Percentiles rank a stretch among this genome's conserved stretches.
phyloP scores from a whole-genome alignment of 192 early-diverging fungal species.

The Backusella luteola region DNA sequence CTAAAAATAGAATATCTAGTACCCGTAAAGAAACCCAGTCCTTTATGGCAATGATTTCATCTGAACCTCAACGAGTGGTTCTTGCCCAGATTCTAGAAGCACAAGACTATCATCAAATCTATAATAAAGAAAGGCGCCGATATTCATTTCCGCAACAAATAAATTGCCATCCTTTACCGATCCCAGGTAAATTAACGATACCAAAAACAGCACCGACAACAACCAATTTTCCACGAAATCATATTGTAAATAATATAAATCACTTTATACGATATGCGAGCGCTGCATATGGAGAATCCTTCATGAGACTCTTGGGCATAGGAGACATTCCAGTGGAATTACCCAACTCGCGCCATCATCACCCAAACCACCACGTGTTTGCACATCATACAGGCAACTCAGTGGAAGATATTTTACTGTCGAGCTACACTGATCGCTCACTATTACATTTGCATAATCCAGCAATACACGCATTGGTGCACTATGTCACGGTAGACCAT shows the following conservation, averaged over 20 bases:
- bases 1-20: neutral
- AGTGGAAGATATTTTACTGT: slow-evolving; percentile 71
- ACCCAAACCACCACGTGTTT: slow-evolving; percentile 56
- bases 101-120: neutral
- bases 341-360: slow-evolving; percentile 24
- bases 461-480: slow-evolving; percentile 68
- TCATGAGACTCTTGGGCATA: slow-evolving; percentile 72
- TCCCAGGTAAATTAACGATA: slow-evolving; percentile 11
- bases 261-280: slow-evolving; percentile 70
- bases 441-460: slow-evolving; percentile 44
- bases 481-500: slow-evolving; percentile 87
- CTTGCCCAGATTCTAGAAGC: neutral
- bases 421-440: slow-evolving; percentile 54
- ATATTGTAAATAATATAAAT: slow-evolving; percentile 62
- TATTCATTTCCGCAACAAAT: neutral
- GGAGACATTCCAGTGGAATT: slow-evolving; percentile 40
- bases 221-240: slow-evolving; percentile 50
- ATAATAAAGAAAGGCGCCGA: slow-evolving; percentile 4
- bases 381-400: slow-evolving; percentile 73
- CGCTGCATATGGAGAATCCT: slow-evolving; percentile 68
- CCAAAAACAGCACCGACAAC: slow-evolving; percentile 36
- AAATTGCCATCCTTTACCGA: neutral
- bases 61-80: neutral
- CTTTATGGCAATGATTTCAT: neutral
- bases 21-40: neutral